Conservation (phyloP, 1,139 yeast species). For the Debaryomyces sp. region DNA sequence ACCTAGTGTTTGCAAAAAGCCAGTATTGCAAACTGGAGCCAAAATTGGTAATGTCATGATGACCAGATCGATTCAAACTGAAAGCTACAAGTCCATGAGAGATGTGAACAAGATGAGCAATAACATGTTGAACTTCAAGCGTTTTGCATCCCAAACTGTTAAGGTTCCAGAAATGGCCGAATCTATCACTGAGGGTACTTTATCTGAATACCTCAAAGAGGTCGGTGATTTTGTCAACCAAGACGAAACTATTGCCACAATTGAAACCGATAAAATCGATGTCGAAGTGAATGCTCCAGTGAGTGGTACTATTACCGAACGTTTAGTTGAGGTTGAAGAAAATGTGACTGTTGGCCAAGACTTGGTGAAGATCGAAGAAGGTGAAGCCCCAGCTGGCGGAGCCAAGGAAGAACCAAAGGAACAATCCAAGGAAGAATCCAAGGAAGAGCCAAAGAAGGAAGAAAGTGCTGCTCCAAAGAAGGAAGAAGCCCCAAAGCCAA, state of each 20-base stretch:
- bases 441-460: slow-evolving; percentile 27
- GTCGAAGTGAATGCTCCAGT: slow-evolving; percentile 96
- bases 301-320: slow-evolving; percentile 85
- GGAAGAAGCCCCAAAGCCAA: slow-evolving; percentile 24
- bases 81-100: background rate
- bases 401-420: slow-evolving; percentile 38
- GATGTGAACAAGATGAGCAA: slow-evolving; percentile 3
- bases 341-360: slow-evolving; percentile 98
- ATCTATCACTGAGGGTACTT: slow-evolving; percentile 96
- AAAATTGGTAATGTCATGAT: slow-evolving; percentile 12
- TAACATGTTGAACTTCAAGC: slow-evolving; percentile 23
- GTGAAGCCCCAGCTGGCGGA: slow-evolving; percentile 77
- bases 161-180: slow-evolving; percentile 99
- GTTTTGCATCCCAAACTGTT: slow-evolving; percentile 56
- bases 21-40: slow-evolving; percentile 11
- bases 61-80: slow-evolving; percentile 17
- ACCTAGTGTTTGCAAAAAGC: slow-evolving; percentile 17
- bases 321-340: slow-evolving; percentile 83
- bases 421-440: slow-evolving; percentile 29
- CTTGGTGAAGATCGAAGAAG: slow-evolving; percentile 85
- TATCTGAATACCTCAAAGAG: slow-evolving; percentile 73
- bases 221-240: slow-evolving; percentile 88
- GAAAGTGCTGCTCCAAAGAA: slow-evolving; percentile 24
- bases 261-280: slow-evolving; percentile 98
- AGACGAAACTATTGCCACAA: slow-evolving; percentile 94